A percentile compares a stretch with the other conserved stretches of the same genome.
phyloP scores from a whole-genome alignment of 208 protist species.

The Plasmodiophora brassicae region DNA sequence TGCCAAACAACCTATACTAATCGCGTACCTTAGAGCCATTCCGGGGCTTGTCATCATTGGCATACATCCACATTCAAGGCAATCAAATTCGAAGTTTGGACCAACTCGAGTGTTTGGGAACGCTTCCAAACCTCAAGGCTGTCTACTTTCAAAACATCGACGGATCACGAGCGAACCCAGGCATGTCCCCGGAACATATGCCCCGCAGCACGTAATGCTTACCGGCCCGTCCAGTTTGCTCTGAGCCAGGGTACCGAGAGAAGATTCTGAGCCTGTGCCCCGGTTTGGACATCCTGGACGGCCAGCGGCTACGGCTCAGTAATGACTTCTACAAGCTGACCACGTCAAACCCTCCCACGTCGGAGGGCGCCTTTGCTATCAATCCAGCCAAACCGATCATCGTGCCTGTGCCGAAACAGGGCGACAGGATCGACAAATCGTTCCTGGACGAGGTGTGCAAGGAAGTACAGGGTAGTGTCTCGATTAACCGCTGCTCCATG shows the following conservation, averaged over 20 bases:
- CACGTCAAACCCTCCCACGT: not conserved
- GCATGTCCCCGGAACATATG: not conserved
- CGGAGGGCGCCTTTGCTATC: not conserved
- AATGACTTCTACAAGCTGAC: slow-evolving; percentile 31
- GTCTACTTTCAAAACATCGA: slow-evolving; percentile 23
- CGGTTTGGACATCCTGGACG: not conserved
- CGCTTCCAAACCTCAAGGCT: not conserved
- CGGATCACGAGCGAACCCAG: not conserved
- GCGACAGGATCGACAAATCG: not conserved
- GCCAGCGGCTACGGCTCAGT: not conserved
- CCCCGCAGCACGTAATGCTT: not conserved
- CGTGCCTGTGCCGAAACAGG: not conserved
- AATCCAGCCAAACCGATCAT: not conserved
- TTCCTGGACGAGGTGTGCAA: not conserved
- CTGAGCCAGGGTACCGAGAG: not conserved
- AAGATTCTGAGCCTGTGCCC: not conserved
- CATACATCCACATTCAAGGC: not conserved
- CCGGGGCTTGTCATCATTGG: not conserved
- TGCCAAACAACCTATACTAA: not conserved
- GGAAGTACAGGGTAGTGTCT: not conserved
- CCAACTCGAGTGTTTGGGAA: not conserved
- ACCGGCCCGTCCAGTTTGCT: not conserved
- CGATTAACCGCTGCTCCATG: not conserved
- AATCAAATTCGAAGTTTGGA: not conserved
- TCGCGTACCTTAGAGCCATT: not conserved